phyloP scores from a whole-genome alignment of 2,329 filamentous ascomycete species.

The Aspergillus sp. region DNA sequence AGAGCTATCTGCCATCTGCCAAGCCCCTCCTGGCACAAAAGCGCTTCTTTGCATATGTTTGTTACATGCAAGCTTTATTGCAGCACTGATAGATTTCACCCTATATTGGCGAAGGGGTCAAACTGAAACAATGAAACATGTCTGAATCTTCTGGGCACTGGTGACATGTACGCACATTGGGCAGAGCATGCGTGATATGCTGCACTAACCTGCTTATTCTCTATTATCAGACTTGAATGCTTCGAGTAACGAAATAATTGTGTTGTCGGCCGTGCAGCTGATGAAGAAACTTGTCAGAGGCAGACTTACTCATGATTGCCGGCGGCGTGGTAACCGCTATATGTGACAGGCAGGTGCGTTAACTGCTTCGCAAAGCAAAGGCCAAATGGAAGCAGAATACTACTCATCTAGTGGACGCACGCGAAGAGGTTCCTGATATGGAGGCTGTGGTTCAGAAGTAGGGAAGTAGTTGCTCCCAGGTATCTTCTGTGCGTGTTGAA shows the following conservation, averaged over 20 bases:
- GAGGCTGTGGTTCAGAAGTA: slow-evolving; percentile 13
- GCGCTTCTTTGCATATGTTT: slow-evolving; percentile 68
- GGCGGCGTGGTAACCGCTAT: background rate
- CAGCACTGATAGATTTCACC: slow-evolving; percentile 60
- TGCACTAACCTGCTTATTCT: too few relatives aligned
- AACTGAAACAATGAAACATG: too few relatives aligned
- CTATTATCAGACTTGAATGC: too few relatives aligned
- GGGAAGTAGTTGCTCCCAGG: background rate
- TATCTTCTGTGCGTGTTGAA: background rate
- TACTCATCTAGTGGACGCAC: slow-evolving; percentile 7
- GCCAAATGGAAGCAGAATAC: slow-evolving; percentile 20
- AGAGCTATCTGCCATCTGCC: slow-evolving; percentile 69
- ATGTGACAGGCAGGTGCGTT: slow-evolving; percentile 24
- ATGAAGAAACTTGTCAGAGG: background rate
- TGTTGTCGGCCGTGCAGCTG: background rate
- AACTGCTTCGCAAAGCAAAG: slow-evolving; percentile 39
- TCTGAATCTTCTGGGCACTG: too few relatives aligned
- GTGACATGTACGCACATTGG: too few relatives aligned
- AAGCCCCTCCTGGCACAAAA: slow-evolving; percentile 69
- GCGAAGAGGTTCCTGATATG: background rate
- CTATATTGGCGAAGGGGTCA: slow-evolving; percentile 49
- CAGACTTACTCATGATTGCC: background rate
- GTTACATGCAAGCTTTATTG: slow-evolving; percentile 60
- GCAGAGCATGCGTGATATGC: too few relatives aligned
- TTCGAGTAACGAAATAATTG: background rate